Evolutionary conservation across 805 yeast species (phyloP).

Genomic region (baker's yeast (Saccharomyces cerevisiae)): DNA sequence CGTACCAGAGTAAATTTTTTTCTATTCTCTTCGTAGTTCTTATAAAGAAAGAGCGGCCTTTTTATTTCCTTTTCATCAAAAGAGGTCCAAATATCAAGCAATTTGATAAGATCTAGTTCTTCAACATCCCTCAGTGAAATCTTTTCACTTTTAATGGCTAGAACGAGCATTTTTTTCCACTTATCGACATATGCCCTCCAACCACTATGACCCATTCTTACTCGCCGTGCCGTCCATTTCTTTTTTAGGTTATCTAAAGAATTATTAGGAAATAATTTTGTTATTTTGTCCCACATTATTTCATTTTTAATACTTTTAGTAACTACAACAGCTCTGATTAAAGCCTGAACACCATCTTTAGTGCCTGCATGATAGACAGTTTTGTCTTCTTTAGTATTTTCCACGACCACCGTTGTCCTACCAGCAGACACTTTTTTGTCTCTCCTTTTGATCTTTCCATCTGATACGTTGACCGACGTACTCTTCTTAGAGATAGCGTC

Average conservation of each 20-base stretch:
- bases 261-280: constrained; percentile 37
- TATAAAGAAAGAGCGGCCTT: constrained; percentile 15
- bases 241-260: constrained; percentile 42
- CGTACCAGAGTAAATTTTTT: constrained; percentile 38
- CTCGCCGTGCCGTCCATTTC: constrained; percentile 54
- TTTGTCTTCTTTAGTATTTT: constrained; percentile 1
- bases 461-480: not conserved
- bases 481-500: not conserved
- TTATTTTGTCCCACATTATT: constrained; percentile 60
- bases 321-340: constrained; percentile 60
- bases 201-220: constrained; percentile 53
- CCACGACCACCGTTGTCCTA: not conserved
- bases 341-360: constrained; percentile 41
- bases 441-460: not conserved
- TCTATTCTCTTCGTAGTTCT: constrained; percentile 40
- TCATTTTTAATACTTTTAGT: constrained; percentile 53
- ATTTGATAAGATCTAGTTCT: constrained; percentile 40
- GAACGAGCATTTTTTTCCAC: constrained; percentile 61
- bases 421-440: not conserved
- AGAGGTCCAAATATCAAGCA: constrained; percentile 60
- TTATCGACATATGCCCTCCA: constrained; percentile 43
- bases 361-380: constrained; percentile 23
- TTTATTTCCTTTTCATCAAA: constrained; percentile 32
- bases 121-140: constrained; percentile 44
- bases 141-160: constrained; percentile 48